Evolutionary conservation across 108 stramenopile genomes (phyloP).

Genomic region (Nitzschia sp.): DNA sequence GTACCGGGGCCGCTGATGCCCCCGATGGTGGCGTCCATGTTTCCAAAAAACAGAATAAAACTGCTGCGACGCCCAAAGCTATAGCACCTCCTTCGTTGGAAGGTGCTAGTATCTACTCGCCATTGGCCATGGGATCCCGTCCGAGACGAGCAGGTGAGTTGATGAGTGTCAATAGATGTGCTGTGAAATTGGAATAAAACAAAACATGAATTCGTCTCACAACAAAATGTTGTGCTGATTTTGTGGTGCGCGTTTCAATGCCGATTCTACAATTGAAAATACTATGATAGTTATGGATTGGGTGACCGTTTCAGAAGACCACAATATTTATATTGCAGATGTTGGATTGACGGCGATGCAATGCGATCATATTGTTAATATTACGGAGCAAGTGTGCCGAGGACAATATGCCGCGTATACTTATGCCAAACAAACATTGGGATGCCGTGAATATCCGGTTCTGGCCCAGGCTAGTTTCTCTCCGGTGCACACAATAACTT

Average conservation of each 20-base stretch:
- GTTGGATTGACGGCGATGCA: slow-evolving; percentile 44
- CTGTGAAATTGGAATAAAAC: too few relatives aligned
- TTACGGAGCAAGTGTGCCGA: slow-evolving; percentile 57
- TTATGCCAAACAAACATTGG: slow-evolving; percentile 82
- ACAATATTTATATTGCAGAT: slow-evolving; percentile 67
- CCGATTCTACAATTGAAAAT: background rate
- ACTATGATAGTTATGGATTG: slow-evolving; percentile 46
- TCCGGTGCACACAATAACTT: slow-evolving; percentile 42
- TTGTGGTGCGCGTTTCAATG: background rate
- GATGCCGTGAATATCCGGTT: slow-evolving; percentile 67
- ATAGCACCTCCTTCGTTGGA: background rate
- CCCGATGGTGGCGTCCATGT: too few relatives aligned
- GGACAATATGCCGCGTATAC: slow-evolving; percentile 73
- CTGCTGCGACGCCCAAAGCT: background rate
- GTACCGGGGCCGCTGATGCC: background rate
- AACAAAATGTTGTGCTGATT: background rate
- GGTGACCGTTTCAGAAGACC: slow-evolving; percentile 56
- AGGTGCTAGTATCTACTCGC: slow-evolving; percentile 19
- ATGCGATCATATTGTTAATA: slow-evolving; percentile 57
- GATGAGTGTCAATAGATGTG: too few relatives aligned
- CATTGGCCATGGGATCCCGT: slow-evolving; percentile 20
- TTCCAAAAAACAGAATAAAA: too few relatives aligned
- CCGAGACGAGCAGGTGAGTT: slow-evolving; percentile 33
- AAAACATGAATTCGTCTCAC: too few relatives aligned
- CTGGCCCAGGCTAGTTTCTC: slow-evolving; percentile 42